Percentiles rank a stretch among this genome's conserved stretches.
These are phyloP conservation scores for Penicillium aurantiogriseum DNA, from an alignment of 2,329 filamentous ascomycete species.

Conservation along the genomic window DNA sequence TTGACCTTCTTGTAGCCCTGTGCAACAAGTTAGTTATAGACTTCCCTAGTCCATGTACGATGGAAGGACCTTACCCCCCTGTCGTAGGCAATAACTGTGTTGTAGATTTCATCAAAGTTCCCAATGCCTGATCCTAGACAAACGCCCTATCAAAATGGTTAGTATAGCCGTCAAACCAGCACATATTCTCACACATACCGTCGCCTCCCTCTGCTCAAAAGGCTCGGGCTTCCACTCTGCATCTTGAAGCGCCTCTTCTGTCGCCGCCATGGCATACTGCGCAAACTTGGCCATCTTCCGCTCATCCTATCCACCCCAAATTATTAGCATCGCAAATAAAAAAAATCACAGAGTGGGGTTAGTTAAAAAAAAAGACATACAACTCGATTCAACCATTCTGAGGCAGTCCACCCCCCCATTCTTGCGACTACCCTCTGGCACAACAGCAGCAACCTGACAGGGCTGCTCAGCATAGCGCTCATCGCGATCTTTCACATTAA, in stretches of 20 bases:
- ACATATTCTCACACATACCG: constrained; percentile 46
- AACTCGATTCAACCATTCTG: constrained; percentile 46
- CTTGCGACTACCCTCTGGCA: constrained; percentile 59
- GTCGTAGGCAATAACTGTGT: constrained; percentile 74
- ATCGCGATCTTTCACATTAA: constrained; percentile 65
- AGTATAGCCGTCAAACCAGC: neutral
- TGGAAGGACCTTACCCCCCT: constrained; percentile 57
- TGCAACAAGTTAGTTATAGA: constrained; percentile 11
- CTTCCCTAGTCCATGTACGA: neutral
- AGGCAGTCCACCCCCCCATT: constrained; percentile 45
- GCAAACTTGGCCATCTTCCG: constrained; percentile 87
- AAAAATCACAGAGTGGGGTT: neutral
- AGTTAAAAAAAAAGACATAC: constrained; percentile 27
- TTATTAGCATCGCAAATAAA: neutral
- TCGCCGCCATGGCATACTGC: constrained; percentile 85
- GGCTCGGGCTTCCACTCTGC: constrained; percentile 68
- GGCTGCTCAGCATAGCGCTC: constrained; percentile 69
- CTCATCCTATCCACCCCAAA: constrained; percentile 50
- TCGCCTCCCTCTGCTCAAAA: constrained; percentile 66
- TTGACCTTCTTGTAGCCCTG: constrained; percentile 92
- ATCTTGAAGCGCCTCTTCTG: constrained; percentile 81
- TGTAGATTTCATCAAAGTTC: constrained; percentile 86
- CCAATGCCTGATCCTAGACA: constrained; percentile 95
- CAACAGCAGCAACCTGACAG: constrained; percentile 79
- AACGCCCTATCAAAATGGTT: constrained; percentile 60